Evolutionary conservation across 2,329 filamentous ascomycete genomes (phyloP).

Genomic region (Penicillium sp.): DNA sequence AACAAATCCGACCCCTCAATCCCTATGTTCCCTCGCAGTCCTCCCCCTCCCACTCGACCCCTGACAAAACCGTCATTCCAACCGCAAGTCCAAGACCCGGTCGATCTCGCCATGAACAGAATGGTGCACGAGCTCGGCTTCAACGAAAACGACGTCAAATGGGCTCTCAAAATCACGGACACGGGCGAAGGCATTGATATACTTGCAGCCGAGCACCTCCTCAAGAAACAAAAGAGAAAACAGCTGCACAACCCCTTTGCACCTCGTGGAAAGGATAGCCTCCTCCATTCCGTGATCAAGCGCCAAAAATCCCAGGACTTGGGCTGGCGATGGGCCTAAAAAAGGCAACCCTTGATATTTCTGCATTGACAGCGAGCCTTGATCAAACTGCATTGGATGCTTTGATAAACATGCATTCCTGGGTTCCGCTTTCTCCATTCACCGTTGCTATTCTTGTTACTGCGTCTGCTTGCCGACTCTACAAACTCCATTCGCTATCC

Average conservation of each 20-base stretch:
- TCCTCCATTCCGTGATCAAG: constrained; percentile 27
- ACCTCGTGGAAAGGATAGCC: constrained; percentile 15
- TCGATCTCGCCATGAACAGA: constrained; percentile 55
- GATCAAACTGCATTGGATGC: too few relatives aligned
- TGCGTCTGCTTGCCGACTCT: too few relatives aligned
- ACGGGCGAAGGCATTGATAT: constrained; percentile 58
- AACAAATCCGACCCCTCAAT: not conserved
- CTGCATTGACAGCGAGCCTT: not conserved
- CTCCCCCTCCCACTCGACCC: not conserved
- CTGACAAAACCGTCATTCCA: constrained; percentile 12
- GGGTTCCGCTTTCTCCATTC: too few relatives aligned
- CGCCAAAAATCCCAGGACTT: constrained; percentile 26
- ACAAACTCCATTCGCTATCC: too few relatives aligned
- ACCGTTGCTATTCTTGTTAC: too few relatives aligned
- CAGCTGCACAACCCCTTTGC: constrained; percentile 15
- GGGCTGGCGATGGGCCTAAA: constrained; percentile 42
- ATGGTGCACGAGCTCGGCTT: constrained; percentile 62
- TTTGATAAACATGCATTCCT: too few relatives aligned
- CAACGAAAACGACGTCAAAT: constrained; percentile 53
- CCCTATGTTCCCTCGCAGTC: not conserved
- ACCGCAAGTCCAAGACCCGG: constrained; percentile 49
- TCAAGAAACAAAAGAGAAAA: constrained; percentile 45
- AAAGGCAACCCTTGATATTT: not conserved
- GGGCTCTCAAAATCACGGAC: constrained; percentile 59
- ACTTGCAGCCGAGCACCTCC: constrained; percentile 56